phyloP scores from a whole-genome alignment of 495 filamentous ascomycete genomes.

The Sporormia fimetaria region DNA sequence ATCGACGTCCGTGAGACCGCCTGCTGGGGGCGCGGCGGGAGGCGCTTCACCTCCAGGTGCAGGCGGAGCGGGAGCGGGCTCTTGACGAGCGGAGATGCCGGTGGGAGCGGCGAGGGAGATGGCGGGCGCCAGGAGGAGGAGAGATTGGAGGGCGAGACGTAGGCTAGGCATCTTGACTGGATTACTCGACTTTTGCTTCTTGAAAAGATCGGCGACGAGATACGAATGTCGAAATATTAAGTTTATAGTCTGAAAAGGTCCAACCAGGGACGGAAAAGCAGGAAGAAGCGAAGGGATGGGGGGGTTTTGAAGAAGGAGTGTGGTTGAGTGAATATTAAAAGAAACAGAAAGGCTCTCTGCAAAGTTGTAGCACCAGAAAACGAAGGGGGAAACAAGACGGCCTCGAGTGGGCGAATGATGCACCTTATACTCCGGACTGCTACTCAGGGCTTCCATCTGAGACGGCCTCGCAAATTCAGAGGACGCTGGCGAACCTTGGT shows the following conservation, averaged over 20 bases:
- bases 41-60: slow-evolving; percentile 2
- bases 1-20: slow-evolving; percentile 49
- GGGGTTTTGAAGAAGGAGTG: slow-evolving; percentile 14
- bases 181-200: slow-evolving; percentile 11
- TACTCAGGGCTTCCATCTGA: slow-evolving; percentile 24
- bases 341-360: slow-evolving; percentile 20
- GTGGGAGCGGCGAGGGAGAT: slow-evolving; percentile 10
- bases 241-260: slow-evolving; percentile 22
- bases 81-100: slow-evolving; percentile 7
- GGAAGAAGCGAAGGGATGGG: slow-evolving; percentile 18
- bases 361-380: slow-evolving; percentile 24
- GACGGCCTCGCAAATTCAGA: slow-evolving; percentile 25
- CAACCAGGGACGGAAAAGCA: slow-evolving; percentile 31
- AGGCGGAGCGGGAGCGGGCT: slow-evolving; percentile 6
- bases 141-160: slow-evolving; percentile 15
- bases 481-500: slow-evolving; percentile 19
- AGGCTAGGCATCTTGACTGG: slow-evolving; percentile 25
- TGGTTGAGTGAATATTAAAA: slow-evolving; percentile 17
- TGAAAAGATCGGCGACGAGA: not conserved
- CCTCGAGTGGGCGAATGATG: slow-evolving; percentile 21
- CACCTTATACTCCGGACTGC: slow-evolving; percentile 24
- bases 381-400: slow-evolving; percentile 17
- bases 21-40: slow-evolving; percentile 19
- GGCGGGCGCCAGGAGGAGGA: slow-evolving; percentile 19
- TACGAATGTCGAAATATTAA: slow-evolving; percentile 7